Conservation (phyloP, 164 flowering plant genomes). For the Houttuynia cordata region DNA sequence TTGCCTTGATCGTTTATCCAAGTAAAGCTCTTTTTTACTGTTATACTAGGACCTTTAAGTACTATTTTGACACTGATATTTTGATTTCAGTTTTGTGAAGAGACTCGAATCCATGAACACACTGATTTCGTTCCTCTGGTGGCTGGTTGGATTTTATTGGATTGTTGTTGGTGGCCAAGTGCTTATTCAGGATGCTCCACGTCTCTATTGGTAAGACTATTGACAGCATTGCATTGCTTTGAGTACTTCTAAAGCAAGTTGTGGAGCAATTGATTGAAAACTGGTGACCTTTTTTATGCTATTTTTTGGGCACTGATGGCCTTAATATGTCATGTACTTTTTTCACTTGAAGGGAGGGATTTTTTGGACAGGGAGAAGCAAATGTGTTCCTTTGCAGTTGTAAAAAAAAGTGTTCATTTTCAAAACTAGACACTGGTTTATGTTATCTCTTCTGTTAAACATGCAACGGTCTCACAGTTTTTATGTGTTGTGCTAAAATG, state of each 20-base stretch:
- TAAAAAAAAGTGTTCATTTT: too few species aligned
- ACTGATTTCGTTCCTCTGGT: conserved; percentile 52
- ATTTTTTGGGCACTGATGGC: too few species aligned
- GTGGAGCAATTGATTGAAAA: too few species aligned
- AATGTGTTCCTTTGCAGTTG: neutral
- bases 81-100: conserved; percentile 28
- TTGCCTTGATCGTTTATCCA: neutral
- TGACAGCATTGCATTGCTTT: neutral
- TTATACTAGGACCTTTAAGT: neutral
- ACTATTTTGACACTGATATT: neutral
- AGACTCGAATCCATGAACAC: conserved; percentile 45
- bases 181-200: conserved; percentile 59
- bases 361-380: too few species aligned
- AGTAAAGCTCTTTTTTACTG: neutral
- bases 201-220: conserved; percentile 51
- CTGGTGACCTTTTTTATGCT: too few species aligned
- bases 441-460: neutral
- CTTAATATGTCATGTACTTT: too few species aligned
- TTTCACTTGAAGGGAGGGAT: too few species aligned
- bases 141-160: conserved; percentile 74
- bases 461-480: neutral
- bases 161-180: conserved; percentile 51
- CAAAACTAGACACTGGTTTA: neutral
- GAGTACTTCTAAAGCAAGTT: too few species aligned
- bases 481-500: conserved; percentile 8